A percentile compares a stretch with the other conserved stretches of the same genome.
Conservation (phyloP, 352 stramenopile species). For the Phytopythium kandeliae region DNA sequence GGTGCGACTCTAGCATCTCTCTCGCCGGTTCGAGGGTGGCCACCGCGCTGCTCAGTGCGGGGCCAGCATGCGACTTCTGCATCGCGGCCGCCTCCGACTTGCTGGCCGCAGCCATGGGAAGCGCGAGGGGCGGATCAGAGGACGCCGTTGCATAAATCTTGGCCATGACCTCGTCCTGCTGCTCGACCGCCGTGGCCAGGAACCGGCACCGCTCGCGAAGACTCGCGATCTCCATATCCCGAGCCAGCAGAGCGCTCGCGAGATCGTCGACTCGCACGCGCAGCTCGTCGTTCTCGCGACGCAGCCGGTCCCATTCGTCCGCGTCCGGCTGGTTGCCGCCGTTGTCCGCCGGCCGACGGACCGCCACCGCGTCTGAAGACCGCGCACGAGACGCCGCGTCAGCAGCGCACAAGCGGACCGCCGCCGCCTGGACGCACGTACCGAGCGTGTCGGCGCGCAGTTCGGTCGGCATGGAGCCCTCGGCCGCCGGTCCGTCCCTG, state of each 20-base stretch:
- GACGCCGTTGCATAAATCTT: slow-evolving; percentile 60
- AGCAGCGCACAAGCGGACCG: too few species aligned
- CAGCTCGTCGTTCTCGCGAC: slow-evolving; percentile 40
- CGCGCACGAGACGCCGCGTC: too few species aligned
- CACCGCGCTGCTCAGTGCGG: slow-evolving; percentile 6
- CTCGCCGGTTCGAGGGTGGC: slow-evolving; percentile 26
- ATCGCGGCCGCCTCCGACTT: slow-evolving; percentile 1
- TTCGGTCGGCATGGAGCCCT: slow-evolving; percentile 1
- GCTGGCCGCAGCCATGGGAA: slow-evolving; percentile 6
- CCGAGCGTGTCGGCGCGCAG: background rate
- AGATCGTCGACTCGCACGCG: slow-evolving; percentile 55
- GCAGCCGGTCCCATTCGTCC: slow-evolving; percentile 25
- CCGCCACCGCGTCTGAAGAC: background rate
- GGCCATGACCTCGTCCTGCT: slow-evolving; percentile 74
- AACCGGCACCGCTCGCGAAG: slow-evolving; percentile 63
- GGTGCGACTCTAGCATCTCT: slow-evolving; percentile 33
- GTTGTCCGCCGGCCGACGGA: background rate
- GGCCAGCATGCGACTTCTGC: slow-evolving; percentile 4
- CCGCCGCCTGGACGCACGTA: too few species aligned
- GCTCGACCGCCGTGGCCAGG: slow-evolving; percentile 51
- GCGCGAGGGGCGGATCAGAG: slow-evolving; percentile 4
- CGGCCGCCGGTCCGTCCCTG: background rate
- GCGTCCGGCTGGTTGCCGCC: slow-evolving; percentile 5
- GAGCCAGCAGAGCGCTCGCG: slow-evolving; percentile 53
- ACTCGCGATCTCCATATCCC: slow-evolving; percentile 67